phyloP scores from a whole-genome alignment of 2,329 filamentous ascomycete genomes.

The Daldinia sp. region DNA sequence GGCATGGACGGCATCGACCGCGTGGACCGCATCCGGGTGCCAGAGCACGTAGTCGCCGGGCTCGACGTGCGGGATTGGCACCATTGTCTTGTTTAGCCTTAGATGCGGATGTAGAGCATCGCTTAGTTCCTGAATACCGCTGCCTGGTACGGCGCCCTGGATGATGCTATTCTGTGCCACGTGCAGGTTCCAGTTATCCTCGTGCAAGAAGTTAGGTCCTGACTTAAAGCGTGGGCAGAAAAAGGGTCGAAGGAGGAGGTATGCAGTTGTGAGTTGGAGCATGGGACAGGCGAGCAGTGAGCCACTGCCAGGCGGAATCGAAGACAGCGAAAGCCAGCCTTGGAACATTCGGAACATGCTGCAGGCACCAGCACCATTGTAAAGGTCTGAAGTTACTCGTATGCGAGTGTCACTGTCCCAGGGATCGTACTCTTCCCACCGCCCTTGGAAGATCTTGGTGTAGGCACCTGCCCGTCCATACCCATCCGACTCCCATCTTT shows the following conservation, averaged over 20 bases:
- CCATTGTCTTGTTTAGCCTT: conserved; percentile 74
- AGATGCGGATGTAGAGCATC: conserved; percentile 76
- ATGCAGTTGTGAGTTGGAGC: conserved; percentile 79
- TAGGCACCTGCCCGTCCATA: conserved; percentile 78
- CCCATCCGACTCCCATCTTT: conserved; percentile 79
- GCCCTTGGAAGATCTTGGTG: conserved; percentile 76
- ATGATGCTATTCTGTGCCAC: conserved; percentile 66
- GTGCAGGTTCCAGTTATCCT: conserved; percentile 70
- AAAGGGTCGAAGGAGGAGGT: conserved; percentile 85
- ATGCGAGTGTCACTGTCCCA: conserved; percentile 81
- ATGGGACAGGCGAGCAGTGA: conserved; percentile 85
- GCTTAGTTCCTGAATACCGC: conserved; percentile 73
- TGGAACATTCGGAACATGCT: conserved; percentile 90
- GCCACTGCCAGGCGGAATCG: conserved; percentile 77
- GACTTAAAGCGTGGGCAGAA: conserved; percentile 66
- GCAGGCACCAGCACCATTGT: conserved; percentile 84
- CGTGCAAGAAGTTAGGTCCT: conserved; percentile 59
- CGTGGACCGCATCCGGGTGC: conserved; percentile 85
- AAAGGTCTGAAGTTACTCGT: conserved; percentile 77
- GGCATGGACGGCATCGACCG: conserved; percentile 80
- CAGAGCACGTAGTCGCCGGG: conserved; percentile 84
- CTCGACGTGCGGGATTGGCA: conserved; percentile 73
- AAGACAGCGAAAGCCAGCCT: conserved; percentile 86
- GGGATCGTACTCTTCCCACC: conserved; percentile 84
- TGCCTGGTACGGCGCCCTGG: conserved; percentile 76